Base-by-base conservation (phyloP, 805 yeast genomes). In the Sugiyamaella chiloensis region DNA sequence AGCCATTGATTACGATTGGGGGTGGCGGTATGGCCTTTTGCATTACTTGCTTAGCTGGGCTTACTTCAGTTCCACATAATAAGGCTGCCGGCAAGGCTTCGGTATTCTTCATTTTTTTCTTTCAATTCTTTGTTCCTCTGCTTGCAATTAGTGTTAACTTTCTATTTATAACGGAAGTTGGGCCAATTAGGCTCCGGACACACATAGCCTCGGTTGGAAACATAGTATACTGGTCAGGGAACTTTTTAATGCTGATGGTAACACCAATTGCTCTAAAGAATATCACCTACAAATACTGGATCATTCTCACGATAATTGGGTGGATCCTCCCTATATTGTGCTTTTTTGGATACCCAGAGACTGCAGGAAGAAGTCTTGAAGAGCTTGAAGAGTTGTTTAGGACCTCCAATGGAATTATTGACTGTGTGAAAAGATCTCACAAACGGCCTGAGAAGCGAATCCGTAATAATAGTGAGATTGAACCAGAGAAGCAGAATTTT, bases 291-390 rank as follows among this genome's bases (percentile, higher is more conserved):
- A 75, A 73, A 53, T 76, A 81, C 44, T 83, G 80, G 57, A 63
- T 80, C 17, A 74, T 83, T 57, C 63, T 66, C 53, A 75, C 77
- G 66, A 67, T 72, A 37, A 52, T 71, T 24, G 72, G 72, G 47
- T 70, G 60, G 58, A 26, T 26, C 11, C 29, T 26, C 29, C 29
- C 29, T 26, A 26, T 26, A 7, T 11, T 26, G 9, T 26, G 29
- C 11, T 52, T 45, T 34, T 71, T 60, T 27, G 76, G 74, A 64
- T 83, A 80, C 64, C 90, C 89, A 30, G 90, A 84, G 69, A 83
- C 88, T 32, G 78, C 82, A 24, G 86, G 86, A 42, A 76, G 87
- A 61, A 72, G 83, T 27, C 73, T 84, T 64, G 89, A 83, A 64
- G 87, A 82, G 60, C 78, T 83, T 63, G 89, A 83, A 61, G 79